Conservation (phyloP, 345 rosid genomes). For the Cochlearia excelsa region DNA sequence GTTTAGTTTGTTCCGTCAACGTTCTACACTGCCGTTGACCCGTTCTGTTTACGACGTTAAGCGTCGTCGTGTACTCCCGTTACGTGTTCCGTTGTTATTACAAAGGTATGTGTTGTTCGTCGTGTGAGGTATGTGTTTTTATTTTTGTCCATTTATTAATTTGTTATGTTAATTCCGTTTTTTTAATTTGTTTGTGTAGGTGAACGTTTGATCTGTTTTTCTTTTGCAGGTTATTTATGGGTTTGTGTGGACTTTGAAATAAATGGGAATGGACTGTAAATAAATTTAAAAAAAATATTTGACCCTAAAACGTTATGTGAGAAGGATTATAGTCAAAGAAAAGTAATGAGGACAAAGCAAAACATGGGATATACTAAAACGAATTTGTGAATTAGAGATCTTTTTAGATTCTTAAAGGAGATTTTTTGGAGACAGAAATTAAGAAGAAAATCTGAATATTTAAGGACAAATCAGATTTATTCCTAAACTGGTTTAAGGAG, state of each 20-base stretch:
- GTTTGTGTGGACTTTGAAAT: background rate
- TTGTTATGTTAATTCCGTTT: conserved; percentile 1
- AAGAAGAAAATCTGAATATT: background rate
- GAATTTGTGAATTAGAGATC: too few species aligned
- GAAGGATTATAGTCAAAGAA: background rate
- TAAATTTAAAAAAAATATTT: too few species aligned
- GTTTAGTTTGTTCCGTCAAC: background rate
- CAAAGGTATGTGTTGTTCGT: conserved; percentile 24
- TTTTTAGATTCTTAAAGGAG: too few species aligned
- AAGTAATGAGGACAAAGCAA: too few species aligned
- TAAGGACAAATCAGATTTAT: background rate
- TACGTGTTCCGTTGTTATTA: background rate
- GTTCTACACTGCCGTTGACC: background rate
- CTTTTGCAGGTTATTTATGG: conserved; percentile 18
- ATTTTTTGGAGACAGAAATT: too few species aligned
- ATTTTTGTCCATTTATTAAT: background rate
- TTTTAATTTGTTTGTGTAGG: background rate
- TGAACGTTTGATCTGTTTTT: conserved; percentile 21
- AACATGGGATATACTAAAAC: background rate
- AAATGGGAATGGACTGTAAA: too few species aligned
- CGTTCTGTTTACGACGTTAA: background rate
- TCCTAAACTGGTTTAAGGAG: background rate
- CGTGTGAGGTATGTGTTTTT: conserved; percentile 20
- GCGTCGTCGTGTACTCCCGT: background rate
- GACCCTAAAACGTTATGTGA: background rate